These are phyloP conservation scores for Aspergillus caelatus DNA, from an alignment of 2,329 filamentous ascomycete species.

Conservation along the genomic window DNA sequence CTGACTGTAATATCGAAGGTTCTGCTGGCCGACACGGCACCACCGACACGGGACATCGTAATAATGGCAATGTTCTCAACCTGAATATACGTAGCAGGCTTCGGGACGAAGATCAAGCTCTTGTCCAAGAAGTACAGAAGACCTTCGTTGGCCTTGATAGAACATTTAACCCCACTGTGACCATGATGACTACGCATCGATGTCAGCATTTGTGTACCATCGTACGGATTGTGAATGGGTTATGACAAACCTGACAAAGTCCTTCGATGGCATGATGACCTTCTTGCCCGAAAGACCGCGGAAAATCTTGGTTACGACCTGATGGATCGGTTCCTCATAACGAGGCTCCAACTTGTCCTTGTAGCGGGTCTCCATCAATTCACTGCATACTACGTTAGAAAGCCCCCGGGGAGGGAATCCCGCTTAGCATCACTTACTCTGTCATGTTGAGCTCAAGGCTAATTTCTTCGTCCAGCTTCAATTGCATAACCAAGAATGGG, in stretches of 20 bases:
- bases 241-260: slow-evolving; percentile 73
- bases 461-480: slow-evolving; percentile 96
- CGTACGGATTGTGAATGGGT: too few relatives aligned
- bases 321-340: slow-evolving; percentile 91
- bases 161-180: slow-evolving; percentile 96
- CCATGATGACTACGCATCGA: slow-evolving; percentile 69
- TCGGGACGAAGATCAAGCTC: slow-evolving; percentile 98
- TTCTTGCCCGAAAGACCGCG: slow-evolving; percentile 92
- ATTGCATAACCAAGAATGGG: slow-evolving; percentile 98
- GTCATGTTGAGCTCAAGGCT: slow-evolving; percentile 96
- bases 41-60: slow-evolving; percentile 93
- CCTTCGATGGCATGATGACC: slow-evolving; percentile 88
- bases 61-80: slow-evolving; percentile 91
- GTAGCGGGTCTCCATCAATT: slow-evolving; percentile 81
- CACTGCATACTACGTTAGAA: slow-evolving; percentile 42
- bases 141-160: slow-evolving; percentile 99
- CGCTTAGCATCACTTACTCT: slow-evolving; percentile 52
- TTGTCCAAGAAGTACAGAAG: slow-evolving; percentile 97
- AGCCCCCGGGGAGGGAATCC: neutral
- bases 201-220: slow-evolving; percentile 5
- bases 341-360: slow-evolving; percentile 84
- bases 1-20: slow-evolving; percentile 97
- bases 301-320: slow-evolving; percentile 95
- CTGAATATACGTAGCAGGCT: slow-evolving; percentile 94
- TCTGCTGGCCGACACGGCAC: slow-evolving; percentile 87